Evolutionary conservation across 2,329 filamentous ascomycete genomes (phyloP), one percentile per base, ranked within the genome.

Genomic region (Ophiognomonia clavigignenti-juglandacearum): DNA sequence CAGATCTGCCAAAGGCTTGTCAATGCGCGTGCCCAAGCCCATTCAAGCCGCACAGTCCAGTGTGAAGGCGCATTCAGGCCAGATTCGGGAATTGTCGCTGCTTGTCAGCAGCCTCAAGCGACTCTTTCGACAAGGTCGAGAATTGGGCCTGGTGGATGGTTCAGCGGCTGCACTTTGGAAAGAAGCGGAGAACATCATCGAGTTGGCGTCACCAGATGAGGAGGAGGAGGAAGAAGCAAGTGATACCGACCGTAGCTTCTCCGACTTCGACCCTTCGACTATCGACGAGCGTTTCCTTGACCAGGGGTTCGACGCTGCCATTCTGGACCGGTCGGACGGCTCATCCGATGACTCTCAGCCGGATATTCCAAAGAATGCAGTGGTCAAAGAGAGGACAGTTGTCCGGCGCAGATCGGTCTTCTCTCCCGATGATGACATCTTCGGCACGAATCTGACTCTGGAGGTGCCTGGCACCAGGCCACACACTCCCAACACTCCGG

Each of bases 151-250:
- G 59, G 64, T 80, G 1, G 68, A 77, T 50, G 85, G 85, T 6
- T 61, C 74, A 6, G 75, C 82, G 19, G 73, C 74, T 11, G 68
- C 70, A 11, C 71, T 87, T 39, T 95, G 87, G 86, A 80, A 82
- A 57, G 87, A 93, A 61, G 88, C 89, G 1, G 86, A 93, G 62
- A 87, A 86, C 13, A 91, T 95, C 66, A 93, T 95, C 60, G 85
- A 87, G 27, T 70, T 95, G n/a, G 88, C 88, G 38, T 84, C 82
- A 2, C 82, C 82, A 2, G 82, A 85, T 52, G 78, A 81, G 31
- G 81, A 85, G 40, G 56, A 85, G 39, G 56, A 67, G 16, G 68
- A 71, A 11, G 63, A 63, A 14, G 54, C 59, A 32, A 61, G 66
- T 11, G 64, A 52, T 14, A 46, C 64, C 6, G 64, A 67, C 23